These are phyloP conservation scores for Sodiomyces alkalinus DNA, from an alignment of 2,329 filamentous ascomycete species.

Conservation along the genomic window DNA sequence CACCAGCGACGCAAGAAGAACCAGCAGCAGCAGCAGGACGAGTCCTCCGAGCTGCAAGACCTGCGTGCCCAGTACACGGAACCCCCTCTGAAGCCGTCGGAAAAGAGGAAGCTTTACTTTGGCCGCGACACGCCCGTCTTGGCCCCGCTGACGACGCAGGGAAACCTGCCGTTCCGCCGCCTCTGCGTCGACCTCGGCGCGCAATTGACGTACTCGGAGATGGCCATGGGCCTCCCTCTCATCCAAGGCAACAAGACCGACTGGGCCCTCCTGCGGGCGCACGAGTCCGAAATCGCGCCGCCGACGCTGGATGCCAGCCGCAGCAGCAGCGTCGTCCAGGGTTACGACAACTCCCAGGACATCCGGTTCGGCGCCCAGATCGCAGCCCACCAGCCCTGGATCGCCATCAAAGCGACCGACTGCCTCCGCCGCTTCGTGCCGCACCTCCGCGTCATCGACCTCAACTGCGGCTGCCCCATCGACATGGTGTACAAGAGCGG, in stretches of 20 bases:
- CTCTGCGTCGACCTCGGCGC: slow-evolving; percentile 81
- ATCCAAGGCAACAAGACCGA: slow-evolving; percentile 82
- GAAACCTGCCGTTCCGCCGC: slow-evolving; percentile 85
- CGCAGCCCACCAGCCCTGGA: slow-evolving; percentile 81
- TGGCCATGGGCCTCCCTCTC: slow-evolving; percentile 85
- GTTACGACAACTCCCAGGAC: slow-evolving; percentile 72
- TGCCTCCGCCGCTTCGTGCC: slow-evolving; percentile 63
- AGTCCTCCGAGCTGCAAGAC: slow-evolving; percentile 40
- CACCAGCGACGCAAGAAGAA: slow-evolving; percentile 23
- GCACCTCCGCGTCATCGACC: slow-evolving; percentile 74
- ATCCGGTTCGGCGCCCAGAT: slow-evolving; percentile 87
- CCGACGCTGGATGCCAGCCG: slow-evolving; percentile 42
- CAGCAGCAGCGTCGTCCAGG: slow-evolving; percentile 41
- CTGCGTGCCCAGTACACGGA: slow-evolving; percentile 71
- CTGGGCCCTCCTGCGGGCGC: slow-evolving; percentile 90
- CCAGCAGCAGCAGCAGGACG: slow-evolving; percentile 23
- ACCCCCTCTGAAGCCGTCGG: slow-evolving; percentile 74
- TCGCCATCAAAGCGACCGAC: slow-evolving; percentile 79
- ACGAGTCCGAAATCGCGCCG: slow-evolving; percentile 63
- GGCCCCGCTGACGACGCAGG: slow-evolving; percentile 92
- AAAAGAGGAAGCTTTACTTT: slow-evolving; percentile 90
- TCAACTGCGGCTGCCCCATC: slow-evolving; percentile 96
- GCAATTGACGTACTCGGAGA: slow-evolving; percentile 92
- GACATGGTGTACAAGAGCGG: slow-evolving; percentile 83
- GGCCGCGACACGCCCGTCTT: slow-evolving; percentile 82